These are phyloP conservation scores for Hypoxylon cercidicola DNA, from an alignment of 495 filamentous ascomycete genomes.

Conservation along the genomic window DNA sequence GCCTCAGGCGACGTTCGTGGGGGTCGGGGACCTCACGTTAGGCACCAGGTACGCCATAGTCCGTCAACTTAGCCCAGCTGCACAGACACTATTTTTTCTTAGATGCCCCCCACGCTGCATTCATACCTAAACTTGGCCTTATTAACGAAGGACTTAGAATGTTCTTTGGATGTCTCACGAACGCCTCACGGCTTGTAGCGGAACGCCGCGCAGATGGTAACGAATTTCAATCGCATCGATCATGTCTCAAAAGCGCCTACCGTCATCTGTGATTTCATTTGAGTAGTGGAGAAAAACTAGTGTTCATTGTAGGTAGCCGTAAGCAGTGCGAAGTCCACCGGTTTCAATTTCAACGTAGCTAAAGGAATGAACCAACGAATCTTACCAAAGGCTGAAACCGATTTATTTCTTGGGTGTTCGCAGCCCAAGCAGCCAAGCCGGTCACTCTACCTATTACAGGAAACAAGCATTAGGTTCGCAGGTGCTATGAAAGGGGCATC, in stretches of 20 bases:
- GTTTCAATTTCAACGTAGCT: no score
- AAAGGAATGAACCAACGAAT: no score
- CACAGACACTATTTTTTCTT: conserved; percentile 23
- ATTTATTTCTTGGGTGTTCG: background rate
- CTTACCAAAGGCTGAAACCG: background rate
- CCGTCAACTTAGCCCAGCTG: conserved; percentile 9
- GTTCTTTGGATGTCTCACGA: conserved; percentile 11
- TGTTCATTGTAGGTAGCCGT: background rate
- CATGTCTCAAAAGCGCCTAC: conserved; percentile 8
- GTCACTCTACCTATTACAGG: no score
- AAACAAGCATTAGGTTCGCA: background rate
- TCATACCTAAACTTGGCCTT: no score
- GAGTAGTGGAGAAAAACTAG: no score
- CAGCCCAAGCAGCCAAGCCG: no score
- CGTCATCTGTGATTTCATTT: background rate
- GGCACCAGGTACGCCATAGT: conserved; percentile 6
- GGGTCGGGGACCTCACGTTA: no score
- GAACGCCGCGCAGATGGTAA: conserved; percentile 15
- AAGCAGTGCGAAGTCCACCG: background rate
- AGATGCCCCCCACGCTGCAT: conserved; percentile 3
- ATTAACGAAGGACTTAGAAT: background rate
- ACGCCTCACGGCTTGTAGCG: conserved; percentile 8
- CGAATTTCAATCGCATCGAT: conserved; percentile 14
- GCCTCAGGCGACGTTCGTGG: conserved; percentile 3
- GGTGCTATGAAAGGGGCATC: no score